A percentile compares a stretch with the other conserved stretches of the same genome.
Conservation (phyloP, 176 grass and related monocot species). For the Cocos nucifera region DNA sequence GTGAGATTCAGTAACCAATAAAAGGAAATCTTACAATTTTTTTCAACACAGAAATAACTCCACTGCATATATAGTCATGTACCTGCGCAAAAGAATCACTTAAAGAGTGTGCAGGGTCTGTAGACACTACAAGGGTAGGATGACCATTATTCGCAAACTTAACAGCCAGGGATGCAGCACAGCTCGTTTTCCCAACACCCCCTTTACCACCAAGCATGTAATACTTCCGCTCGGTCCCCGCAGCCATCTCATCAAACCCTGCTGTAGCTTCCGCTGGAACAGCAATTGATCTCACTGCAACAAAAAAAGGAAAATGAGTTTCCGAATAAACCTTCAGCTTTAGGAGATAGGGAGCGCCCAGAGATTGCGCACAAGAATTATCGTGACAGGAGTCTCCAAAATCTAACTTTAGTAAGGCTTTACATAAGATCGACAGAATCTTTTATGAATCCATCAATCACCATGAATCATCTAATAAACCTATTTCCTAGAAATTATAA, state of each 20-base stretch:
- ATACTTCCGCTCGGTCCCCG: constrained; percentile 15
- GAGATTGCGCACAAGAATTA: not conserved
- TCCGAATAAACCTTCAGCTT: no score
- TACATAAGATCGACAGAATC: no score
- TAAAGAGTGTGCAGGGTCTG: constrained; percentile 19
- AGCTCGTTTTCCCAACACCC: constrained; percentile 42
- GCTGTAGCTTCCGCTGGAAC: constrained; percentile 32
- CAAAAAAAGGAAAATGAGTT: not conserved
- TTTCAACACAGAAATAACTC: not conserved
- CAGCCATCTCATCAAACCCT: constrained; percentile 24
- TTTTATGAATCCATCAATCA: not conserved
- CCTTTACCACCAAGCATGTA: constrained; percentile 40
- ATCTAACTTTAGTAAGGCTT: not conserved
- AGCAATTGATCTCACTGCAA: constrained; percentile 18
- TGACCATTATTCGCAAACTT: constrained; percentile 33
- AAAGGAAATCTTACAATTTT: not conserved
- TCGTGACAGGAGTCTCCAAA: not conserved
- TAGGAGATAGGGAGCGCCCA: no score
- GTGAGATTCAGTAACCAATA: no score
- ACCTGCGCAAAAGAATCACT: constrained; percentile 39
- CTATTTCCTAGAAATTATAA: no score
- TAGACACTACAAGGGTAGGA: constrained; percentile 34
- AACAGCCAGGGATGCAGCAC: constrained; percentile 31
- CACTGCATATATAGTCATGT: constrained; percentile 11
- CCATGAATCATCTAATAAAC: not conserved